These are phyloP conservation scores for Blastomyces parvus DNA, from an alignment of 2,329 filamentous ascomycete species.

Conservation along the genomic window DNA sequence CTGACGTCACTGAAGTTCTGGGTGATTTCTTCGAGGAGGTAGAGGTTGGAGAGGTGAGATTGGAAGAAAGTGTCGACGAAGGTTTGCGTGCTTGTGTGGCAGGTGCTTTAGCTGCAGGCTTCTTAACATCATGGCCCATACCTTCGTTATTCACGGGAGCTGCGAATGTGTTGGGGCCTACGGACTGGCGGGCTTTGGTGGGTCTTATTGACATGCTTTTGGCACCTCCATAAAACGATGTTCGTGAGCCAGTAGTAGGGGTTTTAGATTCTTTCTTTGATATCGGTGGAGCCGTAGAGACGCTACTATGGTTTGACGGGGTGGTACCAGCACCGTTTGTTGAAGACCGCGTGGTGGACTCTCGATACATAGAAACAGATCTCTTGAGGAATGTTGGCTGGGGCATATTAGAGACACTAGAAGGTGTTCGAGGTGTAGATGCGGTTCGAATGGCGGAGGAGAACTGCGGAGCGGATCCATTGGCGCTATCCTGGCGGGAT, in stretches of 20 bases:
- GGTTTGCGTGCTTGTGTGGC: slow-evolving; percentile 31
- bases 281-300: neutral
- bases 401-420: slow-evolving; percentile 20
- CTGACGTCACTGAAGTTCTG: slow-evolving; percentile 22
- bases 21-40: slow-evolving; percentile 25
- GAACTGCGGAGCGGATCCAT: slow-evolving; percentile 38
- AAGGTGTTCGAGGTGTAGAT: slow-evolving; percentile 24
- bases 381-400: slow-evolving; percentile 15
- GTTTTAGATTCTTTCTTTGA: slow-evolving; percentile 7
- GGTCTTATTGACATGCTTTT: slow-evolving; percentile 42
- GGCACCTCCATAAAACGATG: slow-evolving; percentile 28
- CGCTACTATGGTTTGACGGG: neutral
- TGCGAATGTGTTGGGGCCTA: slow-evolving; percentile 43
- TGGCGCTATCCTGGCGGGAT: slow-evolving; percentile 45
- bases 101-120: slow-evolving; percentile 35
- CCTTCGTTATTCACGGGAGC: slow-evolving; percentile 42
- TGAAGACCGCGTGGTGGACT: slow-evolving; percentile 12
- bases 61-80: slow-evolving; percentile 24
- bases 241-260: neutral
- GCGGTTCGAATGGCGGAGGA: slow-evolving; percentile 27
- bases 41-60: slow-evolving; percentile 25
- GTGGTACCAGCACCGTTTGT: neutral
- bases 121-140: slow-evolving; percentile 18
- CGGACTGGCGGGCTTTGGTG: slow-evolving; percentile 41
- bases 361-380: slow-evolving; percentile 9